Evolutionary conservation across 257 asterid genomes (phyloP), one percentile per base, ranked within the genome.

Genomic region (Paraleonurus japonicus): DNA sequence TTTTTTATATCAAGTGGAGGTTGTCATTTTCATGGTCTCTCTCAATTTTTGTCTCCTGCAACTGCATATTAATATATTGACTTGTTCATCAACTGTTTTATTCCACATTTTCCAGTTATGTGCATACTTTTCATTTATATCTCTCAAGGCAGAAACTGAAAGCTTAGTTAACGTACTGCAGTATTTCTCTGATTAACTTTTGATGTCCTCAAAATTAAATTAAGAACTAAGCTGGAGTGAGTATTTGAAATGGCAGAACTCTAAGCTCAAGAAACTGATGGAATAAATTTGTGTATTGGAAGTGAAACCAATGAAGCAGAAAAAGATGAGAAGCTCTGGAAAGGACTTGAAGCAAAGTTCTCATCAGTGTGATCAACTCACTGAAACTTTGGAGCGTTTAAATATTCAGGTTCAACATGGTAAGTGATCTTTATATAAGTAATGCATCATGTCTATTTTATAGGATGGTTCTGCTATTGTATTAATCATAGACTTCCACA

Each of bases 271-370:
- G 85, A 95, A 85, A 72, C 80, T 83, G 83, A 84, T 82, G 1
- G 97, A 89, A 57, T 92, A 88, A 65, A 79, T 88, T 63, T 86
- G 65, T 47, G 61, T 80, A 16, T 80, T 95, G 63, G 98, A 95
- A 85, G 98, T 89, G 75, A 92, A 95, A 78, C 80, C 97, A 87
- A 84, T 84, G 73, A 92, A 82, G 85, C 97, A 87, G 80, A 92
- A 89, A 81, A 95, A 78, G 98, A 95, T 70, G 94, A 87, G 81
- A 92, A 89, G 83, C 93, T 89, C n/a, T 92, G 99, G 98, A 85
- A 65, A 72, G 99, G 97, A 65, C 87, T 95, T 62, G 97, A 92
- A 65, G 92, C 95, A 16, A 95, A 95, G 79, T 85, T 95, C 80
- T 81, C 84, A 72, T 89, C 89, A 32, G 74, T 95, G 98, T 65